Evolutionary conservation across 108 stramenopile genomes (phyloP), one percentile per base, ranked within the genome.

Genomic region (Halocafeteria seosinensis): DNA sequence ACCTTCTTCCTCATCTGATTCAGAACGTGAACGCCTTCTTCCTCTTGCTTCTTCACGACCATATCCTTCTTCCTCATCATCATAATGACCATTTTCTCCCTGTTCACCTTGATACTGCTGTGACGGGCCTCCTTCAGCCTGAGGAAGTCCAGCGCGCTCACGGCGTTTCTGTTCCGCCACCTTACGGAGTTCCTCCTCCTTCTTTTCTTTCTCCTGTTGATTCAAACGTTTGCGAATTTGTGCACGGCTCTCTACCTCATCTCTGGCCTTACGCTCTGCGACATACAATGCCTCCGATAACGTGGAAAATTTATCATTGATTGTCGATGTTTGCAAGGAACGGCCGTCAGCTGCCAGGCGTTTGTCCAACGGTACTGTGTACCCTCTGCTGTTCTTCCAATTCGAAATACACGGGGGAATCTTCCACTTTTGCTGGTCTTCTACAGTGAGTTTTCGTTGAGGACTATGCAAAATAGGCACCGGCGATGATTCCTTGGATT

Each of bases 311-410:
- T 91, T 88, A 47, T 88, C 75, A 82, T 90, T 92, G 57, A 92
- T 85, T 29, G 89, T 87, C 60, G 85, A 77, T 63, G 94, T 91
- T 51, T 87, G 79, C 67, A 91, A 74, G 13, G 89, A 87, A 32
- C 96, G 82, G 26, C 96, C 96, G 79, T 98, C 96, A 55, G 92
- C 92, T 28, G 93, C 94, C 72, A 95, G 81, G 21, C 96, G 88
- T 78, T 95, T 95, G 78, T 98, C 94, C 37, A 98, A 77, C 12
- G 96, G 91, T 63, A 98, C 95, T 29, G 92, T 95, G 71, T 91
- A 98, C 5, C 96, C 96, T 5, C 88, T 76, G 21, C 85, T 68
- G 79, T 98, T 98, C 78, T 95, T 95, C 94, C 94, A 98, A 72
- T 95, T 95, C 59, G 88, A 89, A 50, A 98, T 86, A 68, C 90